Conservation (phyloP, 2,329 filamentous ascomycete species). For the Fusarium foetens region DNA sequence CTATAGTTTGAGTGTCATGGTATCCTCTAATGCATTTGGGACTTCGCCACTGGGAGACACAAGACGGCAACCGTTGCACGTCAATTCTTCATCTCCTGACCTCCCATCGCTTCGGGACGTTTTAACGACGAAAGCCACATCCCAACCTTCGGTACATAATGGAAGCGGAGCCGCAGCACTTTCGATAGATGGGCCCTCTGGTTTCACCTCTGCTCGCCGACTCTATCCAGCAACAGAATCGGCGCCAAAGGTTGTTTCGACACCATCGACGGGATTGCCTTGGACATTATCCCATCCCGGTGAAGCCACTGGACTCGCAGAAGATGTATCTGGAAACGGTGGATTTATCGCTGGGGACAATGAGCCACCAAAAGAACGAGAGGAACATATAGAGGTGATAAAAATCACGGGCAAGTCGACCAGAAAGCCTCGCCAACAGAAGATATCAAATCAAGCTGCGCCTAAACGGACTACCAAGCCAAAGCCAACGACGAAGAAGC, state of each 20-base stretch:
- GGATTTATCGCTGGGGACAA: constrained; percentile 1
- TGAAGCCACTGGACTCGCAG: neutral
- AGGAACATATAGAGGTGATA: constrained; percentile 38
- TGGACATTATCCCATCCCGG: neutral
- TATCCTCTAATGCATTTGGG: constrained; percentile 48
- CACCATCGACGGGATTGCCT: neutral
- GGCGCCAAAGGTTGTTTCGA: constrained; percentile 6
- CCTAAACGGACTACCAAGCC: constrained; percentile 15
- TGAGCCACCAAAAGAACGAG: neutral
- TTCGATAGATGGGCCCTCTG: constrained; percentile 48
- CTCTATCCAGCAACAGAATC: constrained; percentile 50
- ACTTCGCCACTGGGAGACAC: constrained; percentile 47
- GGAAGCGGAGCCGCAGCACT: constrained; percentile 53
- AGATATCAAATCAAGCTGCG: constrained; percentile 25
- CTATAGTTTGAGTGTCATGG: constrained; percentile 46
- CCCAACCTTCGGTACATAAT: constrained; percentile 48
- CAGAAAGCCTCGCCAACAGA: constrained; percentile 34
- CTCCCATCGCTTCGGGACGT: constrained; percentile 64
- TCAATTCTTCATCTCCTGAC: constrained; percentile 63
- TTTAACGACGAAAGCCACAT: constrained; percentile 51
- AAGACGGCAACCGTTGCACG: constrained; percentile 47
- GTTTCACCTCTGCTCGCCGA: constrained; percentile 57
- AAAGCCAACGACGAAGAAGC: neutral
- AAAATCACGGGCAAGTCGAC: constrained; percentile 32
- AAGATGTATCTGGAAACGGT: neutral